Conservation (phyloP, 2,329 filamentous ascomycete species). For the Paecilomyces sp. region DNA sequence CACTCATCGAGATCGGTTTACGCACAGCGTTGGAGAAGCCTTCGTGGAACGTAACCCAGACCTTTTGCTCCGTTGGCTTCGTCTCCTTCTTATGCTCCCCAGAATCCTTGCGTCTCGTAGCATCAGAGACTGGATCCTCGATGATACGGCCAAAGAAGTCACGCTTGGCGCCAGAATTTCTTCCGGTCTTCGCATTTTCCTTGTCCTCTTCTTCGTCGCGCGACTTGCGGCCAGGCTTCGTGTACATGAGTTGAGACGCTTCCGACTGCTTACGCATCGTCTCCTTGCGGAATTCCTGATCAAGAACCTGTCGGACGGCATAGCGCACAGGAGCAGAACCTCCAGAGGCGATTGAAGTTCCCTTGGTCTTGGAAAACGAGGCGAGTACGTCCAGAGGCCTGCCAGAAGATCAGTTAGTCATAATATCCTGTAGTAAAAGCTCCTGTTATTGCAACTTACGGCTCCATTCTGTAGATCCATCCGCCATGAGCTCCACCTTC, state of each 20-base stretch:
- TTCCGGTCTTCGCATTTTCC: slow-evolving; percentile 20
- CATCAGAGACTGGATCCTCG: slow-evolving; percentile 32
- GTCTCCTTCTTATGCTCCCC: slow-evolving; percentile 19
- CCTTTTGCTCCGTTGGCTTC: slow-evolving; percentile 46
- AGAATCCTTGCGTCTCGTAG: slow-evolving; percentile 27
- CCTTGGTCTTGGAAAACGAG: slow-evolving; percentile 47
- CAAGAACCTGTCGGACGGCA: slow-evolving; percentile 85
- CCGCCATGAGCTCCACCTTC: slow-evolving; percentile 54
- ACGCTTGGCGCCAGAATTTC: slow-evolving; percentile 49
- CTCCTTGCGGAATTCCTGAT: slow-evolving; percentile 78
- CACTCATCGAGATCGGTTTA: slow-evolving; percentile 74
- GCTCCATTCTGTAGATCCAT: slow-evolving; percentile 93
- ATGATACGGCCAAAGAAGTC: slow-evolving; percentile 83
- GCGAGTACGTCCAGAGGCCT: slow-evolving; percentile 69
- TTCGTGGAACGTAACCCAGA: slow-evolving; percentile 87
- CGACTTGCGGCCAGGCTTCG: slow-evolving; percentile 16
- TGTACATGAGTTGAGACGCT: slow-evolving; percentile 50
- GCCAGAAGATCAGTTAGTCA: slow-evolving; percentile 22
- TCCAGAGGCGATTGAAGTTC: slow-evolving; percentile 39
- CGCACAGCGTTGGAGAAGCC: slow-evolving; percentile 87
- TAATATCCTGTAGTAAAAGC: neutral
- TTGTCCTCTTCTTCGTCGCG: slow-evolving; percentile 23
- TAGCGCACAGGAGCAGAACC: slow-evolving; percentile 73
- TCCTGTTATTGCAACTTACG: slow-evolving; percentile 54
- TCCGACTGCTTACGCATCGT: slow-evolving; percentile 59